Base-by-base conservation (phyloP, 2,329 filamentous ascomycete species). In the Trichoderma cornu-damae region DNA sequence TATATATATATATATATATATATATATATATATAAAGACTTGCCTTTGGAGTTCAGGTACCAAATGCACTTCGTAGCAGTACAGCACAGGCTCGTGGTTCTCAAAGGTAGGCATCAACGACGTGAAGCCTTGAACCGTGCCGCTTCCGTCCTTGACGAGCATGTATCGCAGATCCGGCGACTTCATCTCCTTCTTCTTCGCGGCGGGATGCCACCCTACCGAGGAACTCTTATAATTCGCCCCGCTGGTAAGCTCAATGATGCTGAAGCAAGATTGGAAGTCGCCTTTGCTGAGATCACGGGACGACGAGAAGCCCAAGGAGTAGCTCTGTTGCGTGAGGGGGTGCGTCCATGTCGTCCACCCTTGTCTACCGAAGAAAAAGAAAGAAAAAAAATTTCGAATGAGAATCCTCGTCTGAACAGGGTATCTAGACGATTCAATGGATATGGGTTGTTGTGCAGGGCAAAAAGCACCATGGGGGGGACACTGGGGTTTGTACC, bases 1-100 rank as follows among this genome's bases (percentile, higher is more conserved):
- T n/a, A n/a, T n/a, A n/a, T n/a, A n/a, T n/a, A n/a, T n/a, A n/a
- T n/a, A n/a, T n/a, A n/a, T n/a, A n/a, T n/a, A n/a, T n/a, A n/a
- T n/a, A n/a, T n/a, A n/a, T n/a, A n/a, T n/a, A n/a, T n/a, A n/a
- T n/a, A n/a, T n/a, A n/a, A n/a, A n/a, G n/a, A 71, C 72, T 61
- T 69, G 82, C 73, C 85, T 78, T 62, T 82, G 80, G 4, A 88
- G 68, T 1, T 75, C 70, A 1, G 77, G 71, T 35, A 75, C 70
- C 3, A 92, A 77, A 66, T 93, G 88, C 34, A 93, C 83, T 71
- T 93, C 88, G 68, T 91, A 93, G 69, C 88, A 86, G 69, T 91
- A 93, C 18, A 90, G 67, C 2, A 91, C 87, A 0, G 84, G 76
- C 59, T 82, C 73, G 1, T 78, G 78, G 60, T 85, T 82, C 66